A percentile compares a stretch with the other conserved stretches of the same genome.
phyloP scores from a whole-genome alignment of 805 yeast genomes.

The Kluyveromyces wickerhamii region DNA sequence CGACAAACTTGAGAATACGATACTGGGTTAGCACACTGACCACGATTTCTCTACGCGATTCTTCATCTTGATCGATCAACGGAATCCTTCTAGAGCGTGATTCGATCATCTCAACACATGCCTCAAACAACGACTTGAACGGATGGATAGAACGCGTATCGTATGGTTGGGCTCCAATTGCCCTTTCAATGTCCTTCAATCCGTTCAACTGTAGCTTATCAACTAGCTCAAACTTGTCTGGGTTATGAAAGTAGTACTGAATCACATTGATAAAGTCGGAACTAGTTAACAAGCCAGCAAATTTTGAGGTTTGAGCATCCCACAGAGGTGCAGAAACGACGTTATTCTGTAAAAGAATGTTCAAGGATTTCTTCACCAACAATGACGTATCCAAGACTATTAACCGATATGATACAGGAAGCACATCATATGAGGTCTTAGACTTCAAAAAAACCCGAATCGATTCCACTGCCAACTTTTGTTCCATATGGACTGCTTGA shows the following conservation, averaged over 20 bases:
- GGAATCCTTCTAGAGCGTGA: constrained; percentile 91
- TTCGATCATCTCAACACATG: constrained; percentile 85
- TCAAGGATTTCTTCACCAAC: constrained; percentile 81
- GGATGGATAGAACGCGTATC: constrained; percentile 90
- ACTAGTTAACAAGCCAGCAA: constrained; percentile 90
- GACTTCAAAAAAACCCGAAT: constrained; percentile 78
- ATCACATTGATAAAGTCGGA: constrained; percentile 92
- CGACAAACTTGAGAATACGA: constrained; percentile 89
- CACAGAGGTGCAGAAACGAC: constrained; percentile 96
- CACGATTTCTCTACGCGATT: constrained; percentile 86
- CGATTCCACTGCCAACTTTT: constrained; percentile 67
- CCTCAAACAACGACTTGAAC: constrained; percentile 79
- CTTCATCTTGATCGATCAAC: constrained; percentile 87
- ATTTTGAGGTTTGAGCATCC: constrained; percentile 81
- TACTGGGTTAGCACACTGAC: constrained; percentile 94
- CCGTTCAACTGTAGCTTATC: constrained; percentile 82
- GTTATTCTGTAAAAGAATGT: constrained; percentile 83
- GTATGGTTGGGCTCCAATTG: constrained; percentile 76
- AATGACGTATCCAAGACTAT: constrained; percentile 90
- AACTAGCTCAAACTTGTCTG: constrained; percentile 81
- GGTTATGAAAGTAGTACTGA: constrained; percentile 84
- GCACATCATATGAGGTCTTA: constrained; percentile 91
- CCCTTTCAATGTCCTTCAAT: constrained; percentile 75
- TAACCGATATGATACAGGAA: constrained; percentile 89
- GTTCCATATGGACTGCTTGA: constrained; percentile 44